phyloP scores from a whole-genome alignment of 352 stramenopile species.

The Blastocystis sp. region DNA sequence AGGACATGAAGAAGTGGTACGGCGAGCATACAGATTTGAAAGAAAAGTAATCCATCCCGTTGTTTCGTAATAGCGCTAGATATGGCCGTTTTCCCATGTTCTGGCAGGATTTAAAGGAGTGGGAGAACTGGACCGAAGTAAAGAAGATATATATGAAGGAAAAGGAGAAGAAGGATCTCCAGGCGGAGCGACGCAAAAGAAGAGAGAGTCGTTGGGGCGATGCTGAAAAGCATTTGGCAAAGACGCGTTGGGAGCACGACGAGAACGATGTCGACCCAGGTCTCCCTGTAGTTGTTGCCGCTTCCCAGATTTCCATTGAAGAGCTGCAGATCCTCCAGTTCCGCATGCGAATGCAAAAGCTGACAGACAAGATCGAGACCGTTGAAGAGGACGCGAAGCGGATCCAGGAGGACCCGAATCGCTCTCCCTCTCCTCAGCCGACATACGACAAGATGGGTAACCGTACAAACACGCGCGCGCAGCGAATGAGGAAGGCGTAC shows the following conservation, averaged over 20 bases:
- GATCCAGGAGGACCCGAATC: conserved; percentile 80
- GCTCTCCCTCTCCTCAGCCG: conserved; percentile 88
- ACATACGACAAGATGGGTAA: conserved; percentile 92
- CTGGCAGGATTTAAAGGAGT: conserved; percentile 86
- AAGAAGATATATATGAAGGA: conserved; percentile 84
- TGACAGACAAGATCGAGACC: conserved; percentile 70
- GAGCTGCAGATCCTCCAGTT: conserved; percentile 71
- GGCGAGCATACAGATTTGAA: conserved; percentile 80
- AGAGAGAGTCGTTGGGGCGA: conserved; percentile 68
- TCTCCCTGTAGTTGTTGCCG: conserved; percentile 36
- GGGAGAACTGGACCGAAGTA: conserved; percentile 83
- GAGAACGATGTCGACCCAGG: conserved; percentile 50
- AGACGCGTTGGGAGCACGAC: conserved; percentile 65
- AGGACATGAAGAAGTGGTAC: conserved; percentile 88
- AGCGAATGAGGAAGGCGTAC: conserved; percentile 88
- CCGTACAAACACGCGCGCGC: conserved; percentile 92
- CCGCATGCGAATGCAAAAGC: conserved; percentile 64
- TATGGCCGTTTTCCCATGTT: conserved; percentile 85
- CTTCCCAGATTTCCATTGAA: conserved; percentile 59
- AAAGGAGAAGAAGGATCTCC: conserved; percentile 78
- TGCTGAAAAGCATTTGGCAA: conserved; percentile 13
- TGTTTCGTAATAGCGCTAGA: conserved; percentile 74
- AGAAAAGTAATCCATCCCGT: conserved; percentile 33
- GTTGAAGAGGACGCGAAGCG: conserved; percentile 74
- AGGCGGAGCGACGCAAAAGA: conserved; percentile 12